Conservation (phyloP, 495 filamentous ascomycete genomes). For the Podospora didyma region DNA sequence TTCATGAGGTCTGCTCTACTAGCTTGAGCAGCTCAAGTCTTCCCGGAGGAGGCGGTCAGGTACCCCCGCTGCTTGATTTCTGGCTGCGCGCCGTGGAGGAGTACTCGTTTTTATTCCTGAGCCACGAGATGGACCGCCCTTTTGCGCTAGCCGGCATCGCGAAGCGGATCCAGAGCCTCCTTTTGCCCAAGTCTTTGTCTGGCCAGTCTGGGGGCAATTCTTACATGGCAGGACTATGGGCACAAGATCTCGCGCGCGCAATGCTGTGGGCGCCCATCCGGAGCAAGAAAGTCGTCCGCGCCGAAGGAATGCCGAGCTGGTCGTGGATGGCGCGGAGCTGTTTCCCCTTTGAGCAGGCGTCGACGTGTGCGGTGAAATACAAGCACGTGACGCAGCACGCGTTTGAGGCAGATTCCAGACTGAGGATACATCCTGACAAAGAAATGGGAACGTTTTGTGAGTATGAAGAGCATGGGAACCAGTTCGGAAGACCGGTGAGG, state of each 20-base stretch:
- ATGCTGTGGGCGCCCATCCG: slow-evolving; percentile 12
- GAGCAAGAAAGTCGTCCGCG: slow-evolving; percentile 9
- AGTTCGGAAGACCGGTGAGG: background rate
- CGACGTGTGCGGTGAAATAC: background rate
- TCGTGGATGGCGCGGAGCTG: slow-evolving; percentile 13
- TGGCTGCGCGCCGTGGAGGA: slow-evolving; percentile 19
- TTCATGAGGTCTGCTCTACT: slow-evolving; percentile 8
- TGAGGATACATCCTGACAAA: slow-evolving; percentile 6
- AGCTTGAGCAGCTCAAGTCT: too few species aligned
- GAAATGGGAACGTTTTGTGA: slow-evolving; percentile 11
- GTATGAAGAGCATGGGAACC: slow-evolving; percentile 6
- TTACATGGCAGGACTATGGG: slow-evolving; percentile 16
- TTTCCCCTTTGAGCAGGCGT: background rate
- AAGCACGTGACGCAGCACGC: slow-evolving; percentile 8
- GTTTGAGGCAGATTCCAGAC: slow-evolving; percentile 2
- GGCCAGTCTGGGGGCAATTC: too few species aligned
- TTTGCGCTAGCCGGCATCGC: slow-evolving; percentile 16
- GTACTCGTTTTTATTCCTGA: slow-evolving; percentile 16
- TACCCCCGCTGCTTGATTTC: slow-evolving; percentile 6
- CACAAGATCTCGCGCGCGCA: slow-evolving; percentile 5
- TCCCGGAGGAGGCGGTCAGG: background rate
- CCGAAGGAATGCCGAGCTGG: slow-evolving; percentile 5
- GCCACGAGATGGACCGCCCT: slow-evolving; percentile 10
- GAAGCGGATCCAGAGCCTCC: background rate
- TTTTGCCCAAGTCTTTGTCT: too few species aligned